Evolutionary conservation across 176 grass and related monocot genomes (phyloP), one percentile per base, ranked within the genome.

Genomic region (Thalia dealbata): DNA sequence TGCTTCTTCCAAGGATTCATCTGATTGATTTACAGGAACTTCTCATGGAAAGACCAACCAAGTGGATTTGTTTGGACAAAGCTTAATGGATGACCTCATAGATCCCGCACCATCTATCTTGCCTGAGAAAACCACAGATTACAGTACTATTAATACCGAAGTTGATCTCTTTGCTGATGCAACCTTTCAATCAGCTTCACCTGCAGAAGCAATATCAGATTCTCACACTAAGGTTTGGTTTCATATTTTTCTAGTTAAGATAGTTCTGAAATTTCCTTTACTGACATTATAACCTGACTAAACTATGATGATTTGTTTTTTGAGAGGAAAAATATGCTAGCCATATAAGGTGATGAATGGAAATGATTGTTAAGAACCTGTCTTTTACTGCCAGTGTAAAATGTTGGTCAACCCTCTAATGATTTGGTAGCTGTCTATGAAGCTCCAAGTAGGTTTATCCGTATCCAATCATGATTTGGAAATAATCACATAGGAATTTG

Each of bases 151-250:
- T 69, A 80, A 87, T 70, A 60, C 84, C 84, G 86, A 89, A 61
- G 88, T 75, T 13, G 88, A 96, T 85, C 82, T 96, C 69, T 96
- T 92, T 87, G 92, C 82, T 71, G 89, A 96, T 82, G 86, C 89
- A 70, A 84, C 91, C 81, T 96, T 92, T 65, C 89, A 92, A 61
- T 92, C 84, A 5, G 89, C 89, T 75, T 71, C 71, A 29, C 56
- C 72, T 70, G 42, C 80, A 78, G 83, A 88, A 75, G 61, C 73
- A 80, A 70, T 65, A 55, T 50, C 75, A 55, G 52, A 68, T 81
- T 70, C 55, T 16, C 76, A 80, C 75, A 59, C 58, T 71, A 75
- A 89, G 92, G 92, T 96, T 83, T 70, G 78, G 27, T 69, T 16
- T 15, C 55, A 29, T 70, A 4, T 78, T 55, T 16, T 26, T 86